Evolutionary conservation across 2,329 filamentous ascomycete genomes (phyloP), one percentile per base, ranked within the genome.

Genomic region (Ophiostoma himal-ulmi): DNA sequence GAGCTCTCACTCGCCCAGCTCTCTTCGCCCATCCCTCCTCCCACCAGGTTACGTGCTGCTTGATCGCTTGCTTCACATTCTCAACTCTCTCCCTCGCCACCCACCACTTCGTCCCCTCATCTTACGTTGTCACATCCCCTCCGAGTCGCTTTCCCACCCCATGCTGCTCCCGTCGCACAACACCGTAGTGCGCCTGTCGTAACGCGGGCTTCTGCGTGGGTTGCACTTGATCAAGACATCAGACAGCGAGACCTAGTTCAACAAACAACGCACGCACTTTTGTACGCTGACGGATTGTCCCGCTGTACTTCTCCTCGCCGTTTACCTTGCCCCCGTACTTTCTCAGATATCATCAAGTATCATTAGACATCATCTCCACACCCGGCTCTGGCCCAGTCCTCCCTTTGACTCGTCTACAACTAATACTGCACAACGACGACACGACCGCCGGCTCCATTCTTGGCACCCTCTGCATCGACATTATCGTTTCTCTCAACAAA

Each of bases 81-180:
- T 62, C 52, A 7, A 57, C 52, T 11, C 57, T 14, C 57, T 22
- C 4, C n/a, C 52, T 68, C 67, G 37, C 34, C 41, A 65, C 37
- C 44, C 62, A n/a, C 30, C 52, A 41, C 39, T 52, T 64, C 44
- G 17, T 68, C 36, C 22, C 13, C 68, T 14, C 57, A 30, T 30
- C 30, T 30, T 34, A 62, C 37, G 34, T 48, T 68, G 39, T 30
- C 41, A 48, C 44, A 41, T 54, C 17, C 60, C 60, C 57, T 22
- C 10, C 14, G 60, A 39, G 36, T 22, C 62, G 17, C 62, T 39
- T 36, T 65, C 62, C 34, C 62, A 66, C 71, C 34, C n/a, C 71
- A 74, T 74, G 73, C 73, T 67, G 72, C 70, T 72, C 48, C 67
- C 69, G 69, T 71, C 66, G 70, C 64, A 68, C 72, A 67, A 41